Conservation (phyloP, 768 basidiomycete genomes). For the Mycena alexandri region DNA sequence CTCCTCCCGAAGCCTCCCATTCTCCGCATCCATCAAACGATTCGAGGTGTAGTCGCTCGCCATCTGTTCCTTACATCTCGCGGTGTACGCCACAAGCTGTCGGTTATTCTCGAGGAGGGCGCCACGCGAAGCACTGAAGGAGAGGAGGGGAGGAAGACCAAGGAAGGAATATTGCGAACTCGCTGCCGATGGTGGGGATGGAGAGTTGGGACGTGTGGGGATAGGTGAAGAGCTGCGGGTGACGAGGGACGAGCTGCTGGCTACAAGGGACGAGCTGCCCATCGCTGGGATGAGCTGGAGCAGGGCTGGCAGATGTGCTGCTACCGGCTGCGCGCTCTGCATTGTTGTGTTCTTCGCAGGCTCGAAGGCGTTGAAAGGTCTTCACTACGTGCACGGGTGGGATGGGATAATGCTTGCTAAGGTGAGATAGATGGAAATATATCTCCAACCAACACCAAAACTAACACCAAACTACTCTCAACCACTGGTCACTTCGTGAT, state of each 20-base stretch:
- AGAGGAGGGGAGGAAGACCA: background rate
- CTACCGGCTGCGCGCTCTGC: background rate
- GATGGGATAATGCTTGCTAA: too few relatives aligned
- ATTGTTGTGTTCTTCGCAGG: too few relatives aligned
- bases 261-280: background rate
- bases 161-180: background rate
- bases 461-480: too few relatives aligned
- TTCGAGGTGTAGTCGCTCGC: slow-evolving; percentile 40
- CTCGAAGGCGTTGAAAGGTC: too few relatives aligned
- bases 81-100: slow-evolving; percentile 18
- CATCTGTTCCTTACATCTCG: slow-evolving; percentile 35
- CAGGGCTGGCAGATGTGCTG: background rate
- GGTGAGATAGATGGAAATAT: too few relatives aligned
- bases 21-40: slow-evolving; percentile 47
- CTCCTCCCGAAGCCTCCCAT: slow-evolving; percentile 40
- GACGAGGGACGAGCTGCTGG: too few relatives aligned
- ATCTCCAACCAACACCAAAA: too few relatives aligned
- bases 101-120: background rate
- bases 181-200: background rate
- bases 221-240: too few relatives aligned
- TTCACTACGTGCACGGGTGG: too few relatives aligned
- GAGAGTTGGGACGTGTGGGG: background rate
- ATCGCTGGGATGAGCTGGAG: slow-evolving; percentile 4
- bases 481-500: too few relatives aligned
- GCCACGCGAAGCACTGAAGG: background rate